Evolutionary conservation across 768 basidiomycete species (phyloP), one percentile per base, ranked within the genome.

Genomic region (Stropharia rugosoannulata): DNA sequence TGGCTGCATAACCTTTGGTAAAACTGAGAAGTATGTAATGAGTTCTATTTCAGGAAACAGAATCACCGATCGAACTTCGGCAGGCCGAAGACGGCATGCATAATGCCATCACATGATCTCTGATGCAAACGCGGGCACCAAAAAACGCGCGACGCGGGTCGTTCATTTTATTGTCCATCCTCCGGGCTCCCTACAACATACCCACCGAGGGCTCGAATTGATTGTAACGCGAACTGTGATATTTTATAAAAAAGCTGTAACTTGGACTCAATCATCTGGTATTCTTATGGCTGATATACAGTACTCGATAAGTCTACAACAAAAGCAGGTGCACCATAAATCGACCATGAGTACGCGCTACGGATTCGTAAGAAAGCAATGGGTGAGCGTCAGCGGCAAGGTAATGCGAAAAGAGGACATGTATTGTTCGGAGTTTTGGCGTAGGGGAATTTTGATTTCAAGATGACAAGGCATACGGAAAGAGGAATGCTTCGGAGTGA

Each of bases 291-390:
- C 63, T 57, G 56, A 59, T 57, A 51, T 63, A 63, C 59, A 58
- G 62, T 56, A 59, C 51, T 63, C 57, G 49, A 45, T 52, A 57
- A 59, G 38, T 57, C 58, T 50, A 60, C 54, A 52, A 43, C 29
- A 49, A 61, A 58, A 61, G 45, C 22, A 22, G 29, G 58, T 64
- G 62, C 61, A 64, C 62, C 63, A 61, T 61, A 63, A 57, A 64
- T 55, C 13, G 56, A 38, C 56, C 57, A 58, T 45, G 48, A 44
- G 60, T 55, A 64, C 44, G 58, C 13, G 45, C 45, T 46, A 27
- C 51, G 60, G 51, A 48, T 49, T 54, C 42, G 56, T 49, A 46
- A 49, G 22, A 46, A 39, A 56, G 32, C 44, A 48, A 48, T 49
- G 39, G 55, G 54, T 51, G 56, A 62, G 60, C 58, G 61, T 56